Conservation (phyloP, 805 yeast genomes). For the Metschnikowia matae region DNA sequence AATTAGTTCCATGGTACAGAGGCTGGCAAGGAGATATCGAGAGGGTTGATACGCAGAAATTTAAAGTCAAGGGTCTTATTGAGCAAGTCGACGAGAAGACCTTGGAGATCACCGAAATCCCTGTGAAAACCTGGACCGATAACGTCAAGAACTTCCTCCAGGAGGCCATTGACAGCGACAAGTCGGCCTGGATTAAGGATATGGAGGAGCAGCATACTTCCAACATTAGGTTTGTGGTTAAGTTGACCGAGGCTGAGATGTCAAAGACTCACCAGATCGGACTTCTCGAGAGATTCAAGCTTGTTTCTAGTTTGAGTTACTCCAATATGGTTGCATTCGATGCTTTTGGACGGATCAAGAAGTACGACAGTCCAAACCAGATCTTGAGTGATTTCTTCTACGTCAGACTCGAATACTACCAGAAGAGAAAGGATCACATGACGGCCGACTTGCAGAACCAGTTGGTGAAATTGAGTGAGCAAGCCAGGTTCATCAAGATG, state of each 20-base stretch:
- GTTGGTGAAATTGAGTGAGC: conserved; percentile 69
- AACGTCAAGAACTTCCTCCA: conserved; percentile 81
- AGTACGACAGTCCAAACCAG: conserved; percentile 69
- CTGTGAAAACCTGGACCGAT: conserved; percentile 89
- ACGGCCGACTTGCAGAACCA: conserved; percentile 66
- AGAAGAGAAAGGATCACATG: conserved; percentile 81
- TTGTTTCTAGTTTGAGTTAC: conserved; percentile 61
- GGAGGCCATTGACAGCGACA: conserved; percentile 75
- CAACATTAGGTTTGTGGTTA: conserved; percentile 74
- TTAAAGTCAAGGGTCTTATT: conserved; percentile 72
- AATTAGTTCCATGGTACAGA: conserved; percentile 88
- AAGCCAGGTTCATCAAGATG: conserved; percentile 87
- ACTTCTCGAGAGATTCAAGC: conserved; percentile 76
- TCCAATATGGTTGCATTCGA: conserved; percentile 96
- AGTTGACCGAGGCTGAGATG: conserved; percentile 78
- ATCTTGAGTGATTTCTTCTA: conserved; percentile 81
- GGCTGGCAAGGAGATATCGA: conserved; percentile 91
- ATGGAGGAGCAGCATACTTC: conserved; percentile 91
- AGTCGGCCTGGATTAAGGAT: conserved; percentile 86
- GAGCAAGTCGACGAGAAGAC: conserved; percentile 77
- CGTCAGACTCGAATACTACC: conserved; percentile 85
- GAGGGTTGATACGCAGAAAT: conserved; percentile 60
- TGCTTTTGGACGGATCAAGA: conserved; percentile 79
- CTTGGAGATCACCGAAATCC: conserved; percentile 86
- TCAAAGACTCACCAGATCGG: conserved; percentile 70